Percentiles rank a stretch among this genome's conserved stretches.
Evolutionary conservation across 140 eudicot species (phyloP).

Genomic region (Senecio squalidus): DNA sequence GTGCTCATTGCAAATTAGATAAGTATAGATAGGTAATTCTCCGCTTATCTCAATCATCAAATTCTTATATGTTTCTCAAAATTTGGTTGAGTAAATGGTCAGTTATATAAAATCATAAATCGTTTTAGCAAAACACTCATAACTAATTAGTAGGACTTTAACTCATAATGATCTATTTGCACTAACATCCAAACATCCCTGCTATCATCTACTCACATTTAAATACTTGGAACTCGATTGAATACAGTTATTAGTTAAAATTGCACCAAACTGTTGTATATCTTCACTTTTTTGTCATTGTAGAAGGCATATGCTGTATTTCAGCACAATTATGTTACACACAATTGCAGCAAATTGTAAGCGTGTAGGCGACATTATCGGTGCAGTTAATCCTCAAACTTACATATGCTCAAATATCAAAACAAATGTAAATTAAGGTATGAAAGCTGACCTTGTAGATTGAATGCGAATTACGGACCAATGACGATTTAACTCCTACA

Average conservation of each 20-base stretch:
- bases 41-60: no score
- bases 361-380: no score
- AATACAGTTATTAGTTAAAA: not conserved
- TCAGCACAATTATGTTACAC: not conserved
- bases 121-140: not conserved
- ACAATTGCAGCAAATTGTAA: not conserved
- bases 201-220: not conserved
- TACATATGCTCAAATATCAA: not conserved
- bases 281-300: no score
- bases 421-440: not conserved
- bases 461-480: conserved; percentile 20
- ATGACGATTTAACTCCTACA: no score
- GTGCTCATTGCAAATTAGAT: no score
- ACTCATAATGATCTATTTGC: no score
- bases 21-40: no score
- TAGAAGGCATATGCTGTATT: no score
- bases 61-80: not conserved
- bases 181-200: not conserved
- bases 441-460: conserved; percentile 22
- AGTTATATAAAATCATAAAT: not conserved
- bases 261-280: no score
- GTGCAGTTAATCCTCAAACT: no score
- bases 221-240: not conserved
- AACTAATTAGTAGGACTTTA: not conserved
- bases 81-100: not conserved